Evolutionary conservation across 441 rosid species (phyloP).

Genomic region (Croton setiger): DNA sequence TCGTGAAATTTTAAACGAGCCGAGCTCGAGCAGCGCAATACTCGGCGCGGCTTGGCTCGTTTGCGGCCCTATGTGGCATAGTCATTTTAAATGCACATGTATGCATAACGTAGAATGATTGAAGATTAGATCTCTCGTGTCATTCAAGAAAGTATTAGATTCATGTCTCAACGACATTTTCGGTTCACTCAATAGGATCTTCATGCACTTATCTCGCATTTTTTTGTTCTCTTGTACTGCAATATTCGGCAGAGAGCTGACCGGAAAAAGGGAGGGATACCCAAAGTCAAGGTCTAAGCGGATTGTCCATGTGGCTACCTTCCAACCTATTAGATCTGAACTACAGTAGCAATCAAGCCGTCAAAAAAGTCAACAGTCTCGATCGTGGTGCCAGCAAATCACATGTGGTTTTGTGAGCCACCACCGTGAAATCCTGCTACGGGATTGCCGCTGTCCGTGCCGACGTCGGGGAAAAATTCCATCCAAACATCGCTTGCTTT

Average conservation of each 20-base stretch:
- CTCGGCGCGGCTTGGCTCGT: too few species aligned
- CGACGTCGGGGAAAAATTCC: background rate
- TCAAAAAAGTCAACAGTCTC: constrained; percentile 2
- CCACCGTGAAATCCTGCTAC: constrained; percentile 19
- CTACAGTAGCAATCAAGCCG: background rate
- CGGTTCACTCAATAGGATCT: too few species aligned
- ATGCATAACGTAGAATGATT: background rate
- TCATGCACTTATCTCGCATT: too few species aligned
- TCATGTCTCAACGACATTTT: too few species aligned
- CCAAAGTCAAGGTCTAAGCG: background rate
- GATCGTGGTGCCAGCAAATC: constrained; percentile 5
- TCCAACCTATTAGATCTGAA: background rate
- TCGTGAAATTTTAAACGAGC: too few species aligned
- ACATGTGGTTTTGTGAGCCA: background rate
- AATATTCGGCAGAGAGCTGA: background rate
- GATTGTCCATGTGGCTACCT: constrained; percentile 1
- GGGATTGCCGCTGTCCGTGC: constrained; percentile 20
- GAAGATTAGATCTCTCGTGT: background rate
- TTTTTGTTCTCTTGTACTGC: too few species aligned
- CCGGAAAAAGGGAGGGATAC: background rate
- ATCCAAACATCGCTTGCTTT: too few species aligned
- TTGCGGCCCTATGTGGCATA: background rate
- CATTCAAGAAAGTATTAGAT: too few species aligned
- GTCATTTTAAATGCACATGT: background rate
- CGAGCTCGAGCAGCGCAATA: too few species aligned